Percentiles rank a stretch among this genome's conserved stretches.
Evolutionary conservation across 1,284 basidiomycete species (phyloP).

Genomic region (Tausonia pullulans): DNA sequence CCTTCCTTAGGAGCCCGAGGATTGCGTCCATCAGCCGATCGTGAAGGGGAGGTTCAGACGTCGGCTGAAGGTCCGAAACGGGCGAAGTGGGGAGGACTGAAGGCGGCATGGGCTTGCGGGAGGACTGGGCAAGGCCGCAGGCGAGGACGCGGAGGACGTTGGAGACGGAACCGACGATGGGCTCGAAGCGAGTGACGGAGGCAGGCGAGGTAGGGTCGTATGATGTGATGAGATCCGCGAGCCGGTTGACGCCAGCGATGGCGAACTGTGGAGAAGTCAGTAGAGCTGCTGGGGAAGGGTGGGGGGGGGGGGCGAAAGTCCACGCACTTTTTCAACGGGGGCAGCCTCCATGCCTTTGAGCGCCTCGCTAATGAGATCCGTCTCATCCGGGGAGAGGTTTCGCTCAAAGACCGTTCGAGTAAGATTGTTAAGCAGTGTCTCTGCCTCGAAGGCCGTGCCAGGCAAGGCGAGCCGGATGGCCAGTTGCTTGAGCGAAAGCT

Average conservation of each 20-base stretch:
- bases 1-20: neutral
- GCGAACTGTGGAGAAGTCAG: constrained; percentile 5
- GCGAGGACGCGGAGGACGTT: constrained; percentile 7
- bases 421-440: constrained; percentile 3
- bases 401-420: constrained; percentile 14
- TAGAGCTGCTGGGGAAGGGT: too few relatives aligned
- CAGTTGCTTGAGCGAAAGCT: constrained; percentile 15
- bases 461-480: neutral
- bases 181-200: neutral
- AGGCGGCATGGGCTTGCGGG: constrained; percentile 1
- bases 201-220: neutral
- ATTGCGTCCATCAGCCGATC: constrained; percentile 2
- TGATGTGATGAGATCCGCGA: neutral
- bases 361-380: constrained; percentile 15
- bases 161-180: neutral
- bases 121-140: constrained; percentile 1
- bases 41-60: neutral
- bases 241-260: neutral
- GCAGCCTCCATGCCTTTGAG: constrained; percentile 7
- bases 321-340: constrained; percentile 7
- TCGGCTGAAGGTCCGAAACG: neutral
- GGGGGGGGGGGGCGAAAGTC: neutral
- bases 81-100: neutral
- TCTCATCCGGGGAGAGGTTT: constrained; percentile 11
- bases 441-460: constrained; percentile 2